phyloP scores from a whole-genome alignment of 2,329 filamentous ascomycete genomes.

The Fonsecaea multimorphosa region DNA sequence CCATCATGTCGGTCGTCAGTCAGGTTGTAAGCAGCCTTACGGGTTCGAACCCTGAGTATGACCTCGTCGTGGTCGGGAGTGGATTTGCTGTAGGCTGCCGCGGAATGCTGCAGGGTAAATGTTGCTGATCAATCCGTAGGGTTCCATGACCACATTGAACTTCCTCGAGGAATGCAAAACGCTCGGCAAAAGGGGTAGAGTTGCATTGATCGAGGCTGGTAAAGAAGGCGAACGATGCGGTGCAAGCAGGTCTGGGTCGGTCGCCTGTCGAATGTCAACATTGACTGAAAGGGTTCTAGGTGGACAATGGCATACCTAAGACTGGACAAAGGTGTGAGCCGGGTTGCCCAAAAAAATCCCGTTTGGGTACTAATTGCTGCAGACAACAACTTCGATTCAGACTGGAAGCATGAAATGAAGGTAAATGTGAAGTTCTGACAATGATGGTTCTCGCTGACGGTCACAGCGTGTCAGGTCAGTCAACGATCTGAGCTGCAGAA shows the following conservation, averaged over 20 bases:
- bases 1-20: constrained; percentile 23
- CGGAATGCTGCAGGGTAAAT: not conserved
- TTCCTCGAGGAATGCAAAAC: constrained; percentile 50
- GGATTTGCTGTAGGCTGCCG: constrained; percentile 44
- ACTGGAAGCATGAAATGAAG: constrained; percentile 38
- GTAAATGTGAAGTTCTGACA: not conserved
- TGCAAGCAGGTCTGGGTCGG: constrained; percentile 43
- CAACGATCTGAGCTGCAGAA: not conserved
- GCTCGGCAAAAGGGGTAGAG: constrained; percentile 45
- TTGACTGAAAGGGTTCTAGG: constrained; percentile 8
- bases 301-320: constrained; percentile 52
- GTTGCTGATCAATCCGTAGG: constrained; percentile 24
- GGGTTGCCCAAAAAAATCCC: not conserved
- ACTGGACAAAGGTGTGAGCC: constrained; percentile 43
- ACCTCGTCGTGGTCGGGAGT: constrained; percentile 50
- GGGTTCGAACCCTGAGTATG: constrained; percentile 41
- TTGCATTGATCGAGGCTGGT: constrained; percentile 50
- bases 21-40: constrained; percentile 33
- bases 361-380: not conserved
- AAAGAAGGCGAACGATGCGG: constrained; percentile 50
- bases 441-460: not conserved
- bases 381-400: constrained; percentile 40
- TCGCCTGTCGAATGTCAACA: not conserved
- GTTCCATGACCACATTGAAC: constrained; percentile 49
- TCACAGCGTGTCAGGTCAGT: constrained; percentile 25